Conservation (phyloP, 192 early-diverging fungal genomes). For the Coemansia sp. region DNA sequence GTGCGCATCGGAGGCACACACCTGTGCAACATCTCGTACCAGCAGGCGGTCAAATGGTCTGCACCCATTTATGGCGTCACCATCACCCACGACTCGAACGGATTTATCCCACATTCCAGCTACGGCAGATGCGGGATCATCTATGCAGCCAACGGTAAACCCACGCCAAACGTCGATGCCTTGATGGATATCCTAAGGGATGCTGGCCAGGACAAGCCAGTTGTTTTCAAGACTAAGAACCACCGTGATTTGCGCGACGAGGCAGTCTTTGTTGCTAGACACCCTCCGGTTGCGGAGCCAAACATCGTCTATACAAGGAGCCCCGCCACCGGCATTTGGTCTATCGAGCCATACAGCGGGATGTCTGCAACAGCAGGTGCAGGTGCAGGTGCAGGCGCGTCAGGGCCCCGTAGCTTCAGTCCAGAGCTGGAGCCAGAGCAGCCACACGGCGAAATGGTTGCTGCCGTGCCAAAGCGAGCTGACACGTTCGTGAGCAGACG, state of each 20-base stretch:
- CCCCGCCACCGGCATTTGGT: conserved; percentile 36
- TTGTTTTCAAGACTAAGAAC: conserved; percentile 25
- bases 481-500: background rate
- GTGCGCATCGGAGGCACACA: conserved; percentile 77
- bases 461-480: too few species aligned
- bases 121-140: conserved; percentile 11
- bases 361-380: too few species aligned
- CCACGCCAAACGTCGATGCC: conserved; percentile 21
- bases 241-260: conserved; percentile 51
- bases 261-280: conserved; percentile 72
- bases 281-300: conserved; percentile 6
- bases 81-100: background rate
- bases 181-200: conserved; percentile 18
- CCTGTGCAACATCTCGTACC: conserved; percentile 70
- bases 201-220: conserved; percentile 11
- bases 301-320: conserved; percentile 27
- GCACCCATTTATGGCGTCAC: conserved; percentile 26
- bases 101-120: conserved; percentile 1
- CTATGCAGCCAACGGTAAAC: conserved; percentile 15
- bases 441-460: too few species aligned
- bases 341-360: conserved; percentile 17
- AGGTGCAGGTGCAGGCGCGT: too few species aligned
- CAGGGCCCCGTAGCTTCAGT: too few species aligned
- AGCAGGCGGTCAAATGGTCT: conserved; percentile 55
- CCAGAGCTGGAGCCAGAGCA: too few species aligned